Base-by-base conservation (phyloP, 768 basidiomycete species). In the Tulasnella sp. region DNA sequence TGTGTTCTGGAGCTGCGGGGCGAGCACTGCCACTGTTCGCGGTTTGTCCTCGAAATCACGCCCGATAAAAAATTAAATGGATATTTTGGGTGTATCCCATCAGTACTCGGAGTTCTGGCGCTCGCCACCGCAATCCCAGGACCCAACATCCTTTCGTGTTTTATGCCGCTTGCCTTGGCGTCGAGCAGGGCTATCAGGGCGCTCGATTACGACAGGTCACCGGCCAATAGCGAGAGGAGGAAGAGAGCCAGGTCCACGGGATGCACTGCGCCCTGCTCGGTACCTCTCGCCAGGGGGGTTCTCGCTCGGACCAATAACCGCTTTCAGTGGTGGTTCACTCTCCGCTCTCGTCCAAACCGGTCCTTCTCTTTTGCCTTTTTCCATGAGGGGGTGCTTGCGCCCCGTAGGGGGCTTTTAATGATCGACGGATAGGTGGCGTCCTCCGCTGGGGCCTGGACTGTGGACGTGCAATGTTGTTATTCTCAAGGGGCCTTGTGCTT, bases 11-110 rank as follows among this genome's bases (percentile, higher is more conserved):
- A 24, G 11, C 54, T 54, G 54, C 54, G 50, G 1, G 46, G 22
- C 54, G 54, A n/a, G 54, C 54, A 54, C 54, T 54, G 54, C 54
- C 54, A 54, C 54, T 54, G 54, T 54, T 54, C 54, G 54, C 54
- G n/a, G 54, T n/a, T 54, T n/a, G 54, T 22, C 54, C 54, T n/a
- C 24, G 24, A 24, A 54, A 54, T 46, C 46, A 46, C 46, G 16
- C 46, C 18, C 12, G 16, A 46, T 18, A n/a, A 54, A 12, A 54
- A 54, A 54, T 6, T n/a, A 22, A 8, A 24, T 54, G 54, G 54
- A 54, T 54, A 54, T 54, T 54, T 12, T 24, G 54, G 54, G 24
- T 54, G 7, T 1, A 24, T 54, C 54, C 37, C 54, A 5, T 54
- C 54, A n/a, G 46, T 46, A n/a, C n/a, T 54, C 54, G 54, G 54